These are phyloP conservation scores for Lactifluus hygrophoroides DNA, from an alignment of 768 basidiomycete genomes.

Conservation along the genomic window DNA sequence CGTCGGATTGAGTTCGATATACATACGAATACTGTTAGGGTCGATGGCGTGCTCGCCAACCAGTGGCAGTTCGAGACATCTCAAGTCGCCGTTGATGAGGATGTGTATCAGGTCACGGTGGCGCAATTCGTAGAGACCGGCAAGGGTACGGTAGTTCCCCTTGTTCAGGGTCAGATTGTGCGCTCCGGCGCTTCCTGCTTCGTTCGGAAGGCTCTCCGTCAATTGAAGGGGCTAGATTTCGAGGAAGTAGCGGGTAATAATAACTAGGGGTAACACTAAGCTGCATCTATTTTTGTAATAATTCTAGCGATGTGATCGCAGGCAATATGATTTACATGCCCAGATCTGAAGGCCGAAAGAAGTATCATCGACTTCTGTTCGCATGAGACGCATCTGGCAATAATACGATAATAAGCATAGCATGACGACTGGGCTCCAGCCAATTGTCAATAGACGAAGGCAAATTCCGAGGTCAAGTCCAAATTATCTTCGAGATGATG, in stretches of 20 bases:
- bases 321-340: background rate
- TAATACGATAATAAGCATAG: slow-evolving; percentile 19
- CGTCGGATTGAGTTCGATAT: slow-evolving; percentile 65
- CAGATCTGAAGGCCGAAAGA: too few relatives aligned
- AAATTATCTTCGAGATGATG: slow-evolving; percentile 13
- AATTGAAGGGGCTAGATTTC: slow-evolving; percentile 11
- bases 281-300: background rate
- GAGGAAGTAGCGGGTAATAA: background rate
- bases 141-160: slow-evolving; percentile 8
- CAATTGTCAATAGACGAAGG: slow-evolving; percentile 16
- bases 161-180: slow-evolving; percentile 8
- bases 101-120: slow-evolving; percentile 57
- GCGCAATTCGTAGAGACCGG: slow-evolving; percentile 49
- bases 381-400: slow-evolving; percentile 7
- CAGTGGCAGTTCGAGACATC: slow-evolving; percentile 70
- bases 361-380: too few relatives aligned
- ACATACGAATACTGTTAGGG: slow-evolving; percentile 38
- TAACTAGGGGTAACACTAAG: slow-evolving; percentile 8
- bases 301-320: background rate
- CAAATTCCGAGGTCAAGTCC: slow-evolving; percentile 17
- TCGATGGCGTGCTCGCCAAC: slow-evolving; percentile 47
- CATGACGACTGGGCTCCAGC: slow-evolving; percentile 1
- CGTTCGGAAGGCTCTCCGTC: slow-evolving; percentile 14
- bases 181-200: slow-evolving; percentile 14
- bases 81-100: slow-evolving; percentile 38